A percentile compares a stretch with the other conserved stretches of the same genome.
Conservation (phyloP, 805 yeast species). For the Yarrowia sp. region DNA sequence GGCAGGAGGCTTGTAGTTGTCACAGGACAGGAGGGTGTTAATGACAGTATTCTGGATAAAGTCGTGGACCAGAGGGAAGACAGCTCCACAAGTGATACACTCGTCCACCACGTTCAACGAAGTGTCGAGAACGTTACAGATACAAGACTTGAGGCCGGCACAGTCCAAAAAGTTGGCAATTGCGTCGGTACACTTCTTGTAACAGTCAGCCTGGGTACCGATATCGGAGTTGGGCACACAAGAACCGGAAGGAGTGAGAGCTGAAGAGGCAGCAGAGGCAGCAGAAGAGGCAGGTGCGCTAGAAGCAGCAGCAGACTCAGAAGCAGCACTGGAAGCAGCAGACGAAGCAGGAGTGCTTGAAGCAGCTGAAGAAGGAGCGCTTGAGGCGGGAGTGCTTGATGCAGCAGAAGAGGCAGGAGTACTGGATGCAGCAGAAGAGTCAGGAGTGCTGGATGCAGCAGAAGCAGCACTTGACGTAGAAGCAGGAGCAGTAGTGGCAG, state of each 20-base stretch:
- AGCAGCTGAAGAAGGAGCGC: background rate
- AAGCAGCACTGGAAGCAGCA: background rate
- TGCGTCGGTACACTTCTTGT: slow-evolving; percentile 12
- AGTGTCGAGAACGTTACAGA: background rate
- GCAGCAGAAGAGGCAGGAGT: background rate
- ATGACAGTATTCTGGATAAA: slow-evolving; percentile 1
- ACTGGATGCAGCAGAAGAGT: background rate
- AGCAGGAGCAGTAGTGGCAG: background rate
- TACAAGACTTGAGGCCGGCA: background rate
- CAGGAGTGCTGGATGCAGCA: background rate
- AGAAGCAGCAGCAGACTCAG: background rate
- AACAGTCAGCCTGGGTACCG: slow-evolving; percentile 14
- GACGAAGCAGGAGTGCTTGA: background rate
- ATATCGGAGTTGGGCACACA: background rate
- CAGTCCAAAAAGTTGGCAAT: background rate
- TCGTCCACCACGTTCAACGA: background rate
- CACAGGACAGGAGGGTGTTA: background rate
- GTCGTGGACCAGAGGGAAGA: slow-evolving; percentile 2
- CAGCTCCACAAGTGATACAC: slow-evolving; percentile 21
- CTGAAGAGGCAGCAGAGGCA: background rate
- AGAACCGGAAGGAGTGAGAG: background rate
- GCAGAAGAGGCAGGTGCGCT: background rate
- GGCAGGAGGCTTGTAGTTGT: slow-evolving; percentile 12
- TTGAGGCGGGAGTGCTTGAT: background rate
- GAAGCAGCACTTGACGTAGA: background rate